Conservation (phyloP, 768 basidiomycete genomes). For the Lactarius hengduanensis region DNA sequence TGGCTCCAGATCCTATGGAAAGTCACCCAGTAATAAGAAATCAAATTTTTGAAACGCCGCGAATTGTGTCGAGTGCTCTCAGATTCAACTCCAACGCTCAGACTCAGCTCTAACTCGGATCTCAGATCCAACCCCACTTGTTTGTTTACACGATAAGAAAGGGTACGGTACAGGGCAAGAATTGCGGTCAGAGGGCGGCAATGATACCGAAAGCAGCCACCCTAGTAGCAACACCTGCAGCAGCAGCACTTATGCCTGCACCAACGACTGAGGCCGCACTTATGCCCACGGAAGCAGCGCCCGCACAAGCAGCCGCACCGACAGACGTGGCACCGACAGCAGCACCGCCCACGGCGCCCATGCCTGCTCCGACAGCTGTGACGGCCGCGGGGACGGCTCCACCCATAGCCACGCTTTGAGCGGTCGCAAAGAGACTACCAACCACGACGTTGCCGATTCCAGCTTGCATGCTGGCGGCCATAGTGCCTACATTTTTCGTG, state of each 20-base stretch:
- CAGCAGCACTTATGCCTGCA: neutral
- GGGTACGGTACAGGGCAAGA: neutral
- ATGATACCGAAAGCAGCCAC: too few relatives aligned
- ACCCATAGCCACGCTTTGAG: slow-evolving; percentile 11
- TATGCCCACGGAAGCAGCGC: too few relatives aligned
- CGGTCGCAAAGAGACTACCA: neutral
- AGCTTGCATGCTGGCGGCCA: slow-evolving; percentile 3
- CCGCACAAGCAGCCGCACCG: too few relatives aligned
- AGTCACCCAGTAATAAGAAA: too few relatives aligned
- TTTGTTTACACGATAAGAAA: too few relatives aligned
- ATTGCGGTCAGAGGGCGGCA: too few relatives aligned
- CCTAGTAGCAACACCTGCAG: neutral
- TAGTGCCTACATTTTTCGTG: neutral
- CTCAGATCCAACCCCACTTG: too few relatives aligned
- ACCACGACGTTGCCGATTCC: slow-evolving; percentile 1
- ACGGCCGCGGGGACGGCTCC: neutral
- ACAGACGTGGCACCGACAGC: neutral
- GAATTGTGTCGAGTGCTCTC: neutral
- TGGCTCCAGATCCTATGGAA: too few relatives aligned
- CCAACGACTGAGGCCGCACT: neutral
- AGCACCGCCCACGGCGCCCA: neutral
- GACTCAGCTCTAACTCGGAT: too few relatives aligned
- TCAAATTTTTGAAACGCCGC: neutral
- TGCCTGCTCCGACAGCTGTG: neutral
- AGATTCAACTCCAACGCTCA: neutral